Conservation (phyloP, 441 rosid species). For the Raphanus hybrid region DNA sequence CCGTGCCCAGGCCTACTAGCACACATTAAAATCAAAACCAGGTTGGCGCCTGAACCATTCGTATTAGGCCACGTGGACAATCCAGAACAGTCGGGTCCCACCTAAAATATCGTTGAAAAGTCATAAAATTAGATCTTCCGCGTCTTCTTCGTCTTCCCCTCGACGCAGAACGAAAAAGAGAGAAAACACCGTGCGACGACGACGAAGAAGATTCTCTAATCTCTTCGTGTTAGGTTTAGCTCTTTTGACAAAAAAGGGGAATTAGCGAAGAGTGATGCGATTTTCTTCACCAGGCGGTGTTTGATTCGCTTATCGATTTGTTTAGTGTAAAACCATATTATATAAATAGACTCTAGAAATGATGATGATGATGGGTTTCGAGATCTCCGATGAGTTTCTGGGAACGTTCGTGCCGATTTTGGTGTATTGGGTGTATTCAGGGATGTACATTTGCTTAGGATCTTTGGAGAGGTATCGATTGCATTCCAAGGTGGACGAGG, state of each 20-base stretch:
- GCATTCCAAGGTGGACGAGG: slow-evolving; percentile 75
- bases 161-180: slow-evolving; percentile 9
- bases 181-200: slow-evolving; percentile 1
- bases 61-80: slow-evolving; percentile 24
- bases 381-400: slow-evolving; percentile 72
- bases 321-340: neutral
- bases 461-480: slow-evolving; percentile 66
- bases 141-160: slow-evolving; percentile 22
- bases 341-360: neutral
- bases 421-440: slow-evolving; percentile 83
- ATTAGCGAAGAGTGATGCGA: neutral
- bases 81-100: slow-evolving; percentile 23
- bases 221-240: neutral
- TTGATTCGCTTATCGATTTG: neutral
- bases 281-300: neutral
- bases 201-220: neutral
- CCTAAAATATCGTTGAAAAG: slow-evolving; percentile 1
- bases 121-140: slow-evolving; percentile 6
- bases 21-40: slow-evolving; percentile 25
- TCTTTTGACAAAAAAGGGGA: neutral
- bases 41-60: slow-evolving; percentile 24
- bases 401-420: slow-evolving; percentile 71
- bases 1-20: no score
- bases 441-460: slow-evolving; percentile 62
- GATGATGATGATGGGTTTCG: slow-evolving; percentile 52